Base-by-base conservation (phyloP, 345 rosid species). In the Clarkia xantiana region DNA sequence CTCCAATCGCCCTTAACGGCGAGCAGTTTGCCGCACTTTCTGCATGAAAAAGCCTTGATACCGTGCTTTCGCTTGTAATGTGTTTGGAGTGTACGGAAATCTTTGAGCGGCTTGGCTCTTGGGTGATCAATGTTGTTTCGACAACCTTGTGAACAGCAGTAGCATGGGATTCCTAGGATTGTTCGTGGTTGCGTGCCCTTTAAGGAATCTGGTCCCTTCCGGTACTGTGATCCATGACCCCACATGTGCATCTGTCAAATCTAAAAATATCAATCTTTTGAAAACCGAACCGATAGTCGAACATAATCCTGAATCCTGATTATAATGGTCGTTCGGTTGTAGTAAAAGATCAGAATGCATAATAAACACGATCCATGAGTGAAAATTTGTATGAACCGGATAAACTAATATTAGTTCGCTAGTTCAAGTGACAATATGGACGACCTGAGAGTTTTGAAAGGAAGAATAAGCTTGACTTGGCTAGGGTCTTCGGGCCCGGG, bases 1-100 rank as follows among this genome's bases (percentile, higher is more conserved):
- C 93, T 61, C 93, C 97, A 84, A 62, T 88, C 97, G 1, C 93
- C 97, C 61, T 80, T 88, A 36, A 81, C 94, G 1, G 94, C 97
- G 54, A 82, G 67, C 18, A 48, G 72, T 63, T 88, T 82, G 34
- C 97, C 93, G 39, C 93, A 84, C 58, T 76, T 76, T 42, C 86
- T 75, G 62, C 97, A 88, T 54, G 70, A 49, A 44, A 76, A 88
- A 2, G 81, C 73, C 42, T 82, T 84, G 13, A 63, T 54, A 10
- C 89, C 93, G 15, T 84, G 97, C 64, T 84, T 88, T 64, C 97
- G 71, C 72, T 84, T 88, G 64, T 78, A 88, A 61, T 88, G 94
- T 2, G 94, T 84, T 58, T 84, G 93, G 51, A 84, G 65, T 1
- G 93, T 84, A 61, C 97, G 53, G 52, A 88, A 88, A 61, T 88